Percentiles rank a stretch among this genome's conserved stretches.
Conservation (phyloP, 2,329 filamentous ascomycete genomes). For the Chaetothyriales sp. region DNA sequence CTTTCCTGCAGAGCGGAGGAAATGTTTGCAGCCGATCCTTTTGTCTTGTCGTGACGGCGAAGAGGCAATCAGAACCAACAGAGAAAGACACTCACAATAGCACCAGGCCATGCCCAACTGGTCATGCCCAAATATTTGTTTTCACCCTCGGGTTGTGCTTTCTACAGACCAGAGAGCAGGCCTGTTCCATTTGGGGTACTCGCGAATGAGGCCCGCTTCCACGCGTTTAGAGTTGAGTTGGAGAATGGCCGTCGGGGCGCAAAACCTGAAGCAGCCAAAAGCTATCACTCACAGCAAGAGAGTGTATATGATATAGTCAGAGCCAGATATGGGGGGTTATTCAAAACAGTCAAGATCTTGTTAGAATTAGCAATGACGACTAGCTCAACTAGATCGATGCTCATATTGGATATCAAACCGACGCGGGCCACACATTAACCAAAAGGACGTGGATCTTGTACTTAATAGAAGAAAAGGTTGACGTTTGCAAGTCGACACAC, state of each 20-base stretch:
- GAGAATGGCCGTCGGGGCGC: background rate
- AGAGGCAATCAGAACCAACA: background rate
- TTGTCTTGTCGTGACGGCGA: background rate
- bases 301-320: no score
- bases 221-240: background rate
- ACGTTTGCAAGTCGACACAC: no score
- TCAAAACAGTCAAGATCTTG: background rate
- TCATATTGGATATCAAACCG: no score
- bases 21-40: background rate
- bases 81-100: background rate
- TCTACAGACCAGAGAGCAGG: background rate
- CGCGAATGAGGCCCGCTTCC: background rate
- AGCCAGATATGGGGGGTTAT: background rate
- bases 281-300: background rate
- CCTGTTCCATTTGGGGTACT: background rate
- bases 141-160: background rate
- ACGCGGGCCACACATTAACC: no score
- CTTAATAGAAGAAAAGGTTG: no score
- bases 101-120: background rate
- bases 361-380: background rate
- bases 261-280: background rate
- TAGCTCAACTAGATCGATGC: background rate
- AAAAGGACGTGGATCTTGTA: no score
- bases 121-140: background rate
- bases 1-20: background rate